phyloP scores from a whole-genome alignment of 2,329 filamentous ascomycete species.

The Clarireedia homoeocarpa region DNA sequence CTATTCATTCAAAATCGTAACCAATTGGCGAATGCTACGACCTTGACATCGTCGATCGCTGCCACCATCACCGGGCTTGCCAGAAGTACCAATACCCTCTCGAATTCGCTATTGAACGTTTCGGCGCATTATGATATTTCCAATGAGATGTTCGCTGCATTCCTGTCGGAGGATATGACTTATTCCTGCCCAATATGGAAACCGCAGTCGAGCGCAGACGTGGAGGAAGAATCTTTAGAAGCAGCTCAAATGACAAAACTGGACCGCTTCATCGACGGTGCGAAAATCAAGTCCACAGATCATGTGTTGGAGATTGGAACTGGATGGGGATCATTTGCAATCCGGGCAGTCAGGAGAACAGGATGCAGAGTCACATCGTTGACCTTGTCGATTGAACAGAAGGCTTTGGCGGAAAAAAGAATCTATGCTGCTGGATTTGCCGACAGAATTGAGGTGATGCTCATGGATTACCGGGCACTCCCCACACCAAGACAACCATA shows the following conservation, averaged over 20 bases:
- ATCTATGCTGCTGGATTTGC: constrained; percentile 53
- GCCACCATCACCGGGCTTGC: constrained; percentile 51
- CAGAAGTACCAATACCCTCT: constrained; percentile 47
- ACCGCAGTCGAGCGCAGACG: constrained; percentile 33
- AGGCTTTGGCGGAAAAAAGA: constrained; percentile 55
- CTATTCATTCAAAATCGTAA: constrained; percentile 65
- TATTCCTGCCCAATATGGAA: constrained; percentile 66
- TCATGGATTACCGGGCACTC: constrained; percentile 62
- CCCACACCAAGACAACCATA: constrained; percentile 46
- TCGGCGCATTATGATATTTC: constrained; percentile 69
- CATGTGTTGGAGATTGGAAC: constrained; percentile 70
- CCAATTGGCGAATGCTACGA: constrained; percentile 56
- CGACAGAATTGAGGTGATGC: constrained; percentile 53
- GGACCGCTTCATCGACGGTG: constrained; percentile 55
- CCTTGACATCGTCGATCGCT: constrained; percentile 50
- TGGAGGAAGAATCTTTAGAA: constrained; percentile 50
- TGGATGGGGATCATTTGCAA: constrained; percentile 69
- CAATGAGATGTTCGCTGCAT: constrained; percentile 69
- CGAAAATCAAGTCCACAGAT: constrained; percentile 54
- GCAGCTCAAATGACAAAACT: constrained; percentile 62
- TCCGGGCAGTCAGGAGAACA: constrained; percentile 57
- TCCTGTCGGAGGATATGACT: constrained; percentile 68
- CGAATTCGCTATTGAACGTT: constrained; percentile 56
- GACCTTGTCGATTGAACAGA: constrained; percentile 63
- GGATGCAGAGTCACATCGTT: constrained; percentile 62